These are phyloP conservation scores for Misopates orontium DNA, from an alignment of 257 asterid genomes.

Conservation along the genomic window DNA sequence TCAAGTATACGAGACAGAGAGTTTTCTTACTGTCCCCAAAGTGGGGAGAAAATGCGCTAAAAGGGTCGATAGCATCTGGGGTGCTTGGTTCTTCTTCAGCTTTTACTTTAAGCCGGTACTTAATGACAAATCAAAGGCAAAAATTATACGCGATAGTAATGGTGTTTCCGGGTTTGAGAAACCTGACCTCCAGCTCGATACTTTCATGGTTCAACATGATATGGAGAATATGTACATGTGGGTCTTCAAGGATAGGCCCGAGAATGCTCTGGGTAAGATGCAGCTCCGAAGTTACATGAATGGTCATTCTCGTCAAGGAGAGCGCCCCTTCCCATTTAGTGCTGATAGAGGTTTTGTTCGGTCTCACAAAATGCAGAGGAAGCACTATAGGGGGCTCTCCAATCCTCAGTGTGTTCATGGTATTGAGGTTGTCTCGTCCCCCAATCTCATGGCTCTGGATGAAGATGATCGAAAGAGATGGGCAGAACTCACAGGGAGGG, in stretches of 20 bases:
- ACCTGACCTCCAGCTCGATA: slow-evolving; percentile 78
- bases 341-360: slow-evolving; percentile 86
- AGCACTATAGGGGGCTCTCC: slow-evolving; percentile 88
- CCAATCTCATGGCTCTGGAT: slow-evolving; percentile 54
- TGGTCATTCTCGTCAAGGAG: slow-evolving; percentile 96
- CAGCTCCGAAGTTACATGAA: slow-evolving; percentile 95
- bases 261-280: slow-evolving; percentile 91
- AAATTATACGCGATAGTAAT: slow-evolving; percentile 65
- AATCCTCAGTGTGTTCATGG: slow-evolving; percentile 98
- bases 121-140: slow-evolving; percentile 79
- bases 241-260: slow-evolving; percentile 91
- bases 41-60: slow-evolving; percentile 67
- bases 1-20: slow-evolving; percentile 67
- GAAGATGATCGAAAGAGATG: slow-evolving; percentile 84
- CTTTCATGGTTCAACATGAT: slow-evolving; percentile 94
- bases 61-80: slow-evolving; percentile 92
- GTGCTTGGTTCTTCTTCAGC: slow-evolving; percentile 96
- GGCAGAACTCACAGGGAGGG: slow-evolving; percentile 83
- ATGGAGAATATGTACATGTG: slow-evolving; percentile 99
- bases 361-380: slow-evolving; percentile 92
- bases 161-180: slow-evolving; percentile 83
- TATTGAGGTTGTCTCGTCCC: slow-evolving; percentile 72
- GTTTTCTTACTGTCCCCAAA: slow-evolving; percentile 56
- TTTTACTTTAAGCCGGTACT: slow-evolving; percentile 85
- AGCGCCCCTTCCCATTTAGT: slow-evolving; percentile 81